These are phyloP conservation scores for Salicornia ramosissima DNA, from an alignment of 148 eudicot genomes.

Conservation along the genomic window DNA sequence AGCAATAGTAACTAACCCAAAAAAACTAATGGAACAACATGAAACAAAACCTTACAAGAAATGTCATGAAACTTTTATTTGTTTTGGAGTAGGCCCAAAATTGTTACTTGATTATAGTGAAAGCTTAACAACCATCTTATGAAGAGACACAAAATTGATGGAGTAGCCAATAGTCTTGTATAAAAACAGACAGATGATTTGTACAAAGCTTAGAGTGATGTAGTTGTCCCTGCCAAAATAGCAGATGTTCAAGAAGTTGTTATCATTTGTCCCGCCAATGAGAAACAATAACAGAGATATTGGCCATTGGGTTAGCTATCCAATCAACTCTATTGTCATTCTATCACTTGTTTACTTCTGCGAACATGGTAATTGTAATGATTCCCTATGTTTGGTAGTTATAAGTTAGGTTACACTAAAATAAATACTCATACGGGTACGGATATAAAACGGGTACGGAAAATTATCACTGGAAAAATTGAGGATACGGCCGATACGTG, in stretches of 20 bases:
- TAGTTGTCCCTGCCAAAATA: constrained; percentile 16
- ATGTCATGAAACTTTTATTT: no score
- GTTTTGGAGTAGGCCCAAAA: constrained; percentile 1
- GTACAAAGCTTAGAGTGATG: constrained; percentile 15
- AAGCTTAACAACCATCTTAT: neutral
- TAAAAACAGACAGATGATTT: neutral
- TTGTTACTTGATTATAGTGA: neutral
- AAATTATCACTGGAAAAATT: no score
- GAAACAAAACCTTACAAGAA: no score
- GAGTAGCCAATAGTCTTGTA: neutral
- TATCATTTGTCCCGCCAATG: constrained; percentile 11
- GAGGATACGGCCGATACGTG: no score
- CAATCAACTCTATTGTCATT: constrained; percentile 7
- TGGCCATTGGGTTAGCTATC: neutral
- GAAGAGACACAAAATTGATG: neutral
- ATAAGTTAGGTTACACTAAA: no score
- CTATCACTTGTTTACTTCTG: neutral
- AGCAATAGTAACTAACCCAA: no score
- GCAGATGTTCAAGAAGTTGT: constrained; percentile 3
- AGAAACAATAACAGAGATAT: neutral
- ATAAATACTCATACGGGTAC: no score
- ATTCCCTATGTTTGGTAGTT: neutral
- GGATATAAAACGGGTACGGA: no score
- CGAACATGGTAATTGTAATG: neutral
- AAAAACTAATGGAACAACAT: no score